These are phyloP conservation scores for Cryphonectria naterciae DNA, from an alignment of 2,329 filamentous ascomycete species.

Conservation along the genomic window DNA sequence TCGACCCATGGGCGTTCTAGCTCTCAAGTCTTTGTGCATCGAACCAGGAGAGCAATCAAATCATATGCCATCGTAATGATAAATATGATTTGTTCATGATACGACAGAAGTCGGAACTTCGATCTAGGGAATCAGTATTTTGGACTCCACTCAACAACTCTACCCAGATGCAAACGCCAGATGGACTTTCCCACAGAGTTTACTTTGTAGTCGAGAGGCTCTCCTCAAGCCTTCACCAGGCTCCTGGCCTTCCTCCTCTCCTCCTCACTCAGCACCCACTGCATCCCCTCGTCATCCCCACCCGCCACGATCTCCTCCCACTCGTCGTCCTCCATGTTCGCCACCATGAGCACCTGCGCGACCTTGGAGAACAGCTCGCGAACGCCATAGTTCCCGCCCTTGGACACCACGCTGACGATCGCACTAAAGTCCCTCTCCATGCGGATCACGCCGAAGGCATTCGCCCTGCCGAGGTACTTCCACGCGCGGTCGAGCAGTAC, in stretches of 20 bases:
- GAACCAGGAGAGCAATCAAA: not conserved
- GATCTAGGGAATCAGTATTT: not conserved
- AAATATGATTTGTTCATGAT: not conserved
- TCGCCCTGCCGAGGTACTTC: conserved; percentile 77
- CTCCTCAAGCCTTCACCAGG: conserved; percentile 55
- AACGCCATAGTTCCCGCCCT: conserved; percentile 76
- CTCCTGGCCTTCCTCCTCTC: conserved; percentile 74
- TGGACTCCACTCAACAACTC: not conserved
- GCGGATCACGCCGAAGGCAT: conserved; percentile 78
- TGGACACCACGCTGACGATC: conserved; percentile 69
- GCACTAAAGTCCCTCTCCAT: conserved; percentile 84
- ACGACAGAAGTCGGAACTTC: not conserved
- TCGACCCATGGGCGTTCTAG: not conserved
- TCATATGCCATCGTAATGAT: not conserved
- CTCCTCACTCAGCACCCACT: conserved; percentile 72
- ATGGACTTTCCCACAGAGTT: not conserved
- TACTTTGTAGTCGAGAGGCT: not conserved
- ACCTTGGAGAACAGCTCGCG: conserved; percentile 78
- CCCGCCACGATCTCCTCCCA: conserved; percentile 74
- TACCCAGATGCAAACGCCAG: conserved; percentile 10
- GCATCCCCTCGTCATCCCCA: conserved; percentile 65
- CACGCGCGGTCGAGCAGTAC: conserved; percentile 87
- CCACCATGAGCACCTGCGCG: conserved; percentile 79
- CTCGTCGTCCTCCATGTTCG: conserved; percentile 95
- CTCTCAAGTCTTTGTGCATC: not conserved